Evolutionary conservation across 2,329 filamentous ascomycete genomes (phyloP), one percentile per base, ranked within the genome.

Genomic region (Fusarium decemcellulare): DNA sequence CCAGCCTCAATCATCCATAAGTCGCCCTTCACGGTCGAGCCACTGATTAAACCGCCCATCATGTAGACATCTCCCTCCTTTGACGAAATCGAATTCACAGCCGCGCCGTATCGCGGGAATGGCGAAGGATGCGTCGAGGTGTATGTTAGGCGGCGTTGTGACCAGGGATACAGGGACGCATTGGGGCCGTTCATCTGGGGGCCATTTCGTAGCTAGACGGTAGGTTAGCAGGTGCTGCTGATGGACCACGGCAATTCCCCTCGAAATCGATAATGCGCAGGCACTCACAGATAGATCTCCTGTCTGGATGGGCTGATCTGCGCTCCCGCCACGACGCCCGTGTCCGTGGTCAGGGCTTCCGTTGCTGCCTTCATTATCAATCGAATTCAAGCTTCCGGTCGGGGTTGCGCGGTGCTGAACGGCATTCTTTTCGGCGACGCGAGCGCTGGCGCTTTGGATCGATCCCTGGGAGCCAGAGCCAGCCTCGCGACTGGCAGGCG

Each of bases 61-160:
- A 99, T 87, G 76, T 98, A 99, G 61, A 99, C 93, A 74, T 97
- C 94, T 63, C 97, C 97, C 81, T 99, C 96, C 81, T 98, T 98
- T 40, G 95, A 98, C 27, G 95, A 93, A 15, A 92, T 87, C 1
- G 94, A 89, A 79, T 99, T 99, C 79, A 98, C 95, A 8, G 97
- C 96, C 54, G 97, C 94, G 78, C 96, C 96, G 87, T 99, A 99
- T 78, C 96, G 91, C 14, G 96, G 96, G 74, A 99, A 99, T 0
- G 96, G 96, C 72, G 93, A 95, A 11, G 91, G 88, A 76, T 94
- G 91, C 4, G 91, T 88, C 6, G 93, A 90, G 15, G 93, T 93
- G 79, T 97, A 97, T 70, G 92, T 95, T 56, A 99, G 81, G 59
- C 93, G 90, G 64, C 94, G 91, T 78, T 97, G 93, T 68, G 95